These are phyloP conservation scores for Mycena pura DNA, from an alignment of 768 basidiomycete genomes.

Conservation along the genomic window DNA sequence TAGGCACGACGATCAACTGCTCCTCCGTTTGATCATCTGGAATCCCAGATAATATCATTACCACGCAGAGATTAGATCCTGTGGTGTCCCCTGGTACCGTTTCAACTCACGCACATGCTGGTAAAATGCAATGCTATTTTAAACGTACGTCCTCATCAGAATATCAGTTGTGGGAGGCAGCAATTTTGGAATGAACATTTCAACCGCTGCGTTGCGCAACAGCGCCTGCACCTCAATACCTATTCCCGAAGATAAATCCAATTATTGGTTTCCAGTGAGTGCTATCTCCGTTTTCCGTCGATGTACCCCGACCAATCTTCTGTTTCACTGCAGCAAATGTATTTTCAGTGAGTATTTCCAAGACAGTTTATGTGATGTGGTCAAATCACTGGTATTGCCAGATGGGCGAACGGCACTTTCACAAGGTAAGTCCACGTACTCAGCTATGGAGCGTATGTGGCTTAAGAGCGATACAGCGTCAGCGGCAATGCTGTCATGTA, in stretches of 20 bases:
- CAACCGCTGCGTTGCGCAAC: slow-evolving; percentile 15
- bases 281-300: neutral
- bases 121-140: neutral
- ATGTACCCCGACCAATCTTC: neutral
- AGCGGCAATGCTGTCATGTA: slow-evolving; percentile 27
- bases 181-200: slow-evolving; percentile 24
- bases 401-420: slow-evolving; percentile 27
- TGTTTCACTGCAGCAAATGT: slow-evolving; percentile 13
- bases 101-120: slow-evolving; percentile 25
- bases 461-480: slow-evolving; percentile 10
- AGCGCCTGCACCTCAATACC: slow-evolving; percentile 26
- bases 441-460: too few species aligned
- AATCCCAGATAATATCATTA: slow-evolving; percentile 27
- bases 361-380: neutral
- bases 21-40: neutral
- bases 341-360: slow-evolving; percentile 24
- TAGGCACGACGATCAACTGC: neutral
- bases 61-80: slow-evolving; percentile 25
- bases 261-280: slow-evolving; percentile 26
- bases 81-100: slow-evolving; percentile 23
- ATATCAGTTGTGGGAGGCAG: slow-evolving; percentile 22
- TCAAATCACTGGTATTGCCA: neutral
- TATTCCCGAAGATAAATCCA: slow-evolving; percentile 27
- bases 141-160: neutral
- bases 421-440: slow-evolving; percentile 13